Percentiles rank a stretch among this genome's conserved stretches.
These are phyloP conservation scores for Fraxinus baroniana DNA, from an alignment of 305 asterid species.

Conservation along the genomic window DNA sequence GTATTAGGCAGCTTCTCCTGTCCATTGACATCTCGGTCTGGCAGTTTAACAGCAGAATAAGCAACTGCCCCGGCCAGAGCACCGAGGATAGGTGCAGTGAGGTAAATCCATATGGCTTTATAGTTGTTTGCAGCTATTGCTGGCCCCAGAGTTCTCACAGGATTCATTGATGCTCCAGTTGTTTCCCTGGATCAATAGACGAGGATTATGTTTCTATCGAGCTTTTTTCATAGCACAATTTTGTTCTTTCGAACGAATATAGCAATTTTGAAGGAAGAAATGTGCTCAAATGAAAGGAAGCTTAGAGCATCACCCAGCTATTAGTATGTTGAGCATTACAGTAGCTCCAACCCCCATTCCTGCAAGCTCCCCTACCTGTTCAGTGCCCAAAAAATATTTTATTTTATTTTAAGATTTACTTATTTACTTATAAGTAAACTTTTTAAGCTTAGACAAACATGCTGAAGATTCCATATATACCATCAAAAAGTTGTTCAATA, in stretches of 20 bases:
- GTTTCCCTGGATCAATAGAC: conserved; percentile 12
- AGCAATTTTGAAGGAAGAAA: neutral
- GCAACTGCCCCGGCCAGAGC: conserved; percentile 72
- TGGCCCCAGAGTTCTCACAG: conserved; percentile 23
- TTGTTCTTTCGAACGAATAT: neutral
- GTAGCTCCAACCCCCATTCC: conserved; percentile 94
- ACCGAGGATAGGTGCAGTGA: conserved; percentile 73
- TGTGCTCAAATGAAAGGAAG: neutral
- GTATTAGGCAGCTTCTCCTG: conserved; percentile 18
- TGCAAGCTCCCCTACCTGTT: conserved; percentile 86
- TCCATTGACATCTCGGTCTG: conserved; percentile 36
- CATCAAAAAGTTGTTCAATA: neutral
- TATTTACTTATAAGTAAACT: neutral
- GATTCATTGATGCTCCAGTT: conserved; percentile 26
- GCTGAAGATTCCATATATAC: neutral
- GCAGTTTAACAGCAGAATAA: conserved; percentile 67
- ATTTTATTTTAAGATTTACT: neutral
- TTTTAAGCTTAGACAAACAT: neutral
- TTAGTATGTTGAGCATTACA: conserved; percentile 81
- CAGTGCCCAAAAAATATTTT: neutral
- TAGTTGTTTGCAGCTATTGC: conserved; percentile 47
- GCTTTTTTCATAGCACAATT: neutral
- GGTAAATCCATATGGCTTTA: conserved; percentile 72
- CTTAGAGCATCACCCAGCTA: conserved; percentile 65
- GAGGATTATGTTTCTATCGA: neutral